Evolutionary conservation across 768 basidiomycete species (phyloP), one percentile per base, ranked within the genome.

Genomic region (Coprinellus micaceus): DNA sequence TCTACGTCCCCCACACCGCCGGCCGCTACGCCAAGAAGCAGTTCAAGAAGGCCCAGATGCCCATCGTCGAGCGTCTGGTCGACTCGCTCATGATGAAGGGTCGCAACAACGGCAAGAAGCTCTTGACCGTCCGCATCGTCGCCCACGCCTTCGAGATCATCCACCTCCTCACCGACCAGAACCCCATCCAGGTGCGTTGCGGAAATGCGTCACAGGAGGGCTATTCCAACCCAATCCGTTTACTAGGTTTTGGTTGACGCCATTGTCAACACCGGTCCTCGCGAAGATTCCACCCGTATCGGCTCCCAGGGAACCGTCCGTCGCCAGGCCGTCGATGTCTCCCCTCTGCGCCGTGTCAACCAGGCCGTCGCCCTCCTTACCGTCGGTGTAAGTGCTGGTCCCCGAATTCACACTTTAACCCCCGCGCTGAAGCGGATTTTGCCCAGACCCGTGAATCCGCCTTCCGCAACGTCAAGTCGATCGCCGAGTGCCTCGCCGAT

Each of bases 11-110:
- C 58, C 96, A 99, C 84, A 99, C 97, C 59, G 95, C 96, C 62
- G 97, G 97, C 63, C 93, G 97, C 75, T 98, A 98, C 74, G 93
- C 95, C 69, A 95, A 95, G 83, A 98, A 98, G 82, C 95, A 98
- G 77, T 99, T 98, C 88, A 98, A 95, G 84, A 99, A 99, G 86
- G 94, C 94, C 4, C 93, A 97, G 75, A 99, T 99, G 97, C 97
- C 97, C 70, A 96, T 99, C 72, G 97, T 98, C 66, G 97, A 99
- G 79, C 92, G 97, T 71, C 82, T 99, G 70, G 97, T 98, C 64
- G 95, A 98, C 83, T 88, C 88, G 74, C 78, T 99, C 72, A 99
- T 99, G 97, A 99, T 99, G 97, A 97, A 98, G 80, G 97, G 97
- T 60, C 94, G 97, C 77, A 99, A 98, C 88, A 98, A 95, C 79